Percentiles rank a stretch among this genome's conserved stretches.
phyloP scores from a whole-genome alignment of 2,329 filamentous ascomycete species.

The Dactylellina haptotyla region DNA sequence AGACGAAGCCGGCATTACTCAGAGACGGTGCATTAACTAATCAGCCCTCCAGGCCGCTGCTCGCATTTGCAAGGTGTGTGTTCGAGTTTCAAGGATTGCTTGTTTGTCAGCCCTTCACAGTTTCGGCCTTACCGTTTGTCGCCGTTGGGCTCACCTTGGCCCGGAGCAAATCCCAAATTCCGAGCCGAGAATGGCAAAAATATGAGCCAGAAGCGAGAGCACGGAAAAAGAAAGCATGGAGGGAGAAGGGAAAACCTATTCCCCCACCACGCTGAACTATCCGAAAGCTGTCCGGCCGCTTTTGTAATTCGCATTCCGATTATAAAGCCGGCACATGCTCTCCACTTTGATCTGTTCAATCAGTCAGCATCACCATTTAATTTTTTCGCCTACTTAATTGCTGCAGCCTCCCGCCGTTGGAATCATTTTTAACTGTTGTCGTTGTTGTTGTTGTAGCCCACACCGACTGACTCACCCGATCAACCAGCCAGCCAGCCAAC shows the following conservation, averaged over 20 bases:
- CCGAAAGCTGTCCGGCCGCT: constrained; percentile 12
- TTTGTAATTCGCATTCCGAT: constrained; percentile 16
- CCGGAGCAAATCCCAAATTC: constrained; percentile 19
- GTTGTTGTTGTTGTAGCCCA: constrained; percentile 2
- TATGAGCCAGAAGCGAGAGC: no score
- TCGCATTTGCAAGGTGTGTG: constrained; percentile 2
- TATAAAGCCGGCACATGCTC: constrained; percentile 36
- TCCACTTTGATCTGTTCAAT: not conserved
- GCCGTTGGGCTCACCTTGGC: constrained; percentile 9
- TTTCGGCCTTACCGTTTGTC: constrained; percentile 30
- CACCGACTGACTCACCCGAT: constrained; percentile 21
- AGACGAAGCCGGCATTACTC: not conserved
- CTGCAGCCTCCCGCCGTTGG: constrained; percentile 2
- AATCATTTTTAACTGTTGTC: not conserved
- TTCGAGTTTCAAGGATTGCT: not conserved
- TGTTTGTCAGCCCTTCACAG: constrained; percentile 7
- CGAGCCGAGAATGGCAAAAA: constrained; percentile 23
- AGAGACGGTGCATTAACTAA: not conserved
- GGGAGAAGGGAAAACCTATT: constrained; percentile 13
- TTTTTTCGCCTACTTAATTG: not conserved
- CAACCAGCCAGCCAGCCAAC: constrained; percentile 7
- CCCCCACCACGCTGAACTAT: constrained; percentile 9
- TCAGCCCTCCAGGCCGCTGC: no score
- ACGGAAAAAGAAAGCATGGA: no score
- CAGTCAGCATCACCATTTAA: not conserved